Evolutionary conservation across 176 grass and related monocot species (phyloP).

Genomic region (Oryza brachyantha): DNA sequence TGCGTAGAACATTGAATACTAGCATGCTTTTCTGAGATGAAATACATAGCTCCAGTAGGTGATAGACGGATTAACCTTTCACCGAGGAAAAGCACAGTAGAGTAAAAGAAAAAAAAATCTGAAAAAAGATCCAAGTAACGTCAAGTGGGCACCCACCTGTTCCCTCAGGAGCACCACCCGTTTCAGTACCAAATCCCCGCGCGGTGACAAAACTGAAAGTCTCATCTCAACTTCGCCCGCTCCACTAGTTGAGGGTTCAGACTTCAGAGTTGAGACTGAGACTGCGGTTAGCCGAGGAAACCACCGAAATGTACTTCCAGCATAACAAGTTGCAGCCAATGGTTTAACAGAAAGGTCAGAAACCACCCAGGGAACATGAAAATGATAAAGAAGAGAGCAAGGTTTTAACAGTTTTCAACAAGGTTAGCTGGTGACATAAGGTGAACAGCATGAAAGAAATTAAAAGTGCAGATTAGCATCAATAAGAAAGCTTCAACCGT

Average conservation of each 20-base stretch:
- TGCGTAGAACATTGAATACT: constrained; percentile 2
- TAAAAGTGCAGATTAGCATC: background rate
- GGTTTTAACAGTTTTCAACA: background rate
- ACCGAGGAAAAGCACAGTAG: background rate
- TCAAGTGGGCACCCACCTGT: background rate
- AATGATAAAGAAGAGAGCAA: background rate
- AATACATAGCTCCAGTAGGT: no score
- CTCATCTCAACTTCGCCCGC: background rate
- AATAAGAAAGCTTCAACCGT: constrained; percentile 3
- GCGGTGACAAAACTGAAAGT: background rate
- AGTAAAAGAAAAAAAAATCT: background rate
- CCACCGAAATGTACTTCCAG: background rate
- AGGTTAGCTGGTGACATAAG: no score
- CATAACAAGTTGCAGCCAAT: background rate
- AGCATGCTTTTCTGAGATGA: background rate
- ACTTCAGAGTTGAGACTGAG: background rate
- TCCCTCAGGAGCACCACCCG: background rate
- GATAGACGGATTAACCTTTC: background rate
- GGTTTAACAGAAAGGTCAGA: background rate
- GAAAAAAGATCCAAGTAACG: background rate
- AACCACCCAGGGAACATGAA: background rate
- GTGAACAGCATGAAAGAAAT: background rate
- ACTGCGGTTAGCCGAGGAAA: background rate
- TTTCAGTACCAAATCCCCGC: background rate
- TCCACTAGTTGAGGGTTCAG: background rate